phyloP scores from a whole-genome alignment of 129 eudicot genomes.

The Tanacetum coccineum region DNA sequence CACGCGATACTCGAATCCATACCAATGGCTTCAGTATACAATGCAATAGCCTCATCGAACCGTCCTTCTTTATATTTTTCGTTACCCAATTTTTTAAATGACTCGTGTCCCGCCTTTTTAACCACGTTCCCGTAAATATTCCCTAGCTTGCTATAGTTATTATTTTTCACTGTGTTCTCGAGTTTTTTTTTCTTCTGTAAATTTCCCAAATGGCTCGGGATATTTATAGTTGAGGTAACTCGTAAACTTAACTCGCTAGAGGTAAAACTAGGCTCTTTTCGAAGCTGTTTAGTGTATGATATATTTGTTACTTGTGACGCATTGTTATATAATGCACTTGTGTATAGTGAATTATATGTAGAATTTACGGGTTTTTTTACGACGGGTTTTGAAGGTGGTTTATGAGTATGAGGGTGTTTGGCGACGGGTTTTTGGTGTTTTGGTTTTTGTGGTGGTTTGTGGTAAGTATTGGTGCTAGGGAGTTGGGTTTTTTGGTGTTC shows the following conservation, averaged over 20 bases:
- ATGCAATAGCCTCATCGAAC: constrained; percentile 61
- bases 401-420: not conserved
- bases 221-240: not conserved
- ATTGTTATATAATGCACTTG: constrained; percentile 16
- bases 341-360: constrained; percentile 9
- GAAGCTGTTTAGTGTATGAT: constrained; percentile 37
- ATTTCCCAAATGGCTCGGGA: constrained; percentile 56
- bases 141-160: constrained; percentile 18
- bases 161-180: constrained; percentile 6
- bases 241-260: constrained; percentile 49
- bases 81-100: constrained; percentile 61
- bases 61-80: constrained; percentile 66
- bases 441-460: constrained; percentile 26
- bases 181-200: constrained; percentile 33
- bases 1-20: constrained; percentile 52
- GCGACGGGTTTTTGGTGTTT: constrained; percentile 19
- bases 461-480: constrained; percentile 15
- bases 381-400: constrained; percentile 25
- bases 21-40: constrained; percentile 67
- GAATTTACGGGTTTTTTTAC: constrained; percentile 10
- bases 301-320: constrained; percentile 45
- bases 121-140: constrained; percentile 27
- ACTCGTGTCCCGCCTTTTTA: constrained; percentile 50
- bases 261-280: constrained; percentile 45
- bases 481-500: constrained; percentile 22